Conservation (phyloP, 2,329 filamentous ascomycete species). For the Phialemonium atrogriseum region DNA sequence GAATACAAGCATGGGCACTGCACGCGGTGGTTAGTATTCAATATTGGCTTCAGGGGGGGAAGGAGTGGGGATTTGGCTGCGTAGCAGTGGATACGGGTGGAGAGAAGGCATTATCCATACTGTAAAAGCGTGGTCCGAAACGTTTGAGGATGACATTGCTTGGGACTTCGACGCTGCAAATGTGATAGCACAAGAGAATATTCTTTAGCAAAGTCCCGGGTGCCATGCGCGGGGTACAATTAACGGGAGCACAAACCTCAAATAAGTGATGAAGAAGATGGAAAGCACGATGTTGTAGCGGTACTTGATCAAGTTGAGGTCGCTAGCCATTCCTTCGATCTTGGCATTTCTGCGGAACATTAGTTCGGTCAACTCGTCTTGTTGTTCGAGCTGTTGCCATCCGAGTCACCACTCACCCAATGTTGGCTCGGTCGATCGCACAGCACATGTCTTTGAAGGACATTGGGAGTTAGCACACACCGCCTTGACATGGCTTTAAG, state of each 20-base stretch:
- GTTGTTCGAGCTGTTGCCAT: too few relatives aligned
- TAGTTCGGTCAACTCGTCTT: too few relatives aligned
- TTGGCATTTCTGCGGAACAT: slow-evolving; percentile 7
- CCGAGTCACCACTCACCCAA: slow-evolving; percentile 4
- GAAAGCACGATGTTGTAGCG: slow-evolving; percentile 7
- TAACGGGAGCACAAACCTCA: background rate
- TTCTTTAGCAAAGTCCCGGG: background rate
- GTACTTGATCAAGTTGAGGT: slow-evolving; percentile 5
- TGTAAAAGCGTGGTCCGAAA: slow-evolving; percentile 6
- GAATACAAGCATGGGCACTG: slow-evolving; percentile 7
- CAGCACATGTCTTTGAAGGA: slow-evolving; percentile 6
- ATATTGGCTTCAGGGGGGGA: background rate
- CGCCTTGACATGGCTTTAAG: too few relatives aligned
- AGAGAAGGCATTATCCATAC: background rate
- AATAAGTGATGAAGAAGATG: slow-evolving; percentile 7
- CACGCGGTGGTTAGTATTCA: background rate
- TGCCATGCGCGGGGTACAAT: background rate
- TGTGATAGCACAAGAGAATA: background rate
- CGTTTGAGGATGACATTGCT: slow-evolving; percentile 7
- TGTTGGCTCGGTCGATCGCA: slow-evolving; percentile 6
- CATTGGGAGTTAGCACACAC: too few relatives aligned
- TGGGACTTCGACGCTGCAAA: slow-evolving; percentile 5
- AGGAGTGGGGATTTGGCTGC: background rate
- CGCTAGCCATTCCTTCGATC: slow-evolving; percentile 6
- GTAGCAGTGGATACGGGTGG: background rate